A percentile compares a stretch with the other conserved stretches of the same genome.
Conservation (phyloP, 768 basidiomycete species). For the Polyporus arcularius region DNA sequence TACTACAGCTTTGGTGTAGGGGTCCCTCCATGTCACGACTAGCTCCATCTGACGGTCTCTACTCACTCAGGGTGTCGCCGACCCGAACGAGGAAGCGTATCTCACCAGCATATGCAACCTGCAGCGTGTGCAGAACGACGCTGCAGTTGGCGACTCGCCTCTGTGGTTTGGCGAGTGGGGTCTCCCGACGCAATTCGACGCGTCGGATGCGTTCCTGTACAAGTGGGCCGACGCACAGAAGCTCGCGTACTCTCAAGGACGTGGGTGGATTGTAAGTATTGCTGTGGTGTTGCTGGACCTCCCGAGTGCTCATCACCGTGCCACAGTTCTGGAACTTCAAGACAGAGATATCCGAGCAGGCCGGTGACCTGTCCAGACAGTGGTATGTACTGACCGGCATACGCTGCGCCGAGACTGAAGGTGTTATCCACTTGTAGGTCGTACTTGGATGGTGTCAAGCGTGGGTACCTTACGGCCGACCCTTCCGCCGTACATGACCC, state of each 20-base stretch:
- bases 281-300: not conserved
- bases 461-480: conserved; percentile 64
- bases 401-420: not conserved
- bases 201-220: conserved; percentile 59
- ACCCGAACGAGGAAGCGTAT: conserved; percentile 63
- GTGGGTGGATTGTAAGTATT: conserved; percentile 66
- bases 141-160: conserved; percentile 44
- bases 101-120: conserved; percentile 71
- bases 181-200: conserved; percentile 62
- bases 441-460: conserved; percentile 59
- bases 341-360: conserved; percentile 54
- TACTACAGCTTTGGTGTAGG: conserved; percentile 75
- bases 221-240: conserved; percentile 82
- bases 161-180: conserved; percentile 64
- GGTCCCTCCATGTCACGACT: not conserved
- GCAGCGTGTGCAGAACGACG: conserved; percentile 51
- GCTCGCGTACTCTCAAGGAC: conserved; percentile 55
- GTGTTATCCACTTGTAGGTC: conserved; percentile 50
- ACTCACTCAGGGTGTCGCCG: conserved; percentile 62
- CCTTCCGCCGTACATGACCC: conserved; percentile 58
- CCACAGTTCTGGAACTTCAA: conserved; percentile 74
- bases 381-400: conserved; percentile 46
- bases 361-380: conserved; percentile 57
- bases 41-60: not conserved
- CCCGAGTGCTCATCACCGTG: not conserved